phyloP scores from a whole-genome alignment of 306 rosid species.

The Chamaecrista fasciculata region DNA sequence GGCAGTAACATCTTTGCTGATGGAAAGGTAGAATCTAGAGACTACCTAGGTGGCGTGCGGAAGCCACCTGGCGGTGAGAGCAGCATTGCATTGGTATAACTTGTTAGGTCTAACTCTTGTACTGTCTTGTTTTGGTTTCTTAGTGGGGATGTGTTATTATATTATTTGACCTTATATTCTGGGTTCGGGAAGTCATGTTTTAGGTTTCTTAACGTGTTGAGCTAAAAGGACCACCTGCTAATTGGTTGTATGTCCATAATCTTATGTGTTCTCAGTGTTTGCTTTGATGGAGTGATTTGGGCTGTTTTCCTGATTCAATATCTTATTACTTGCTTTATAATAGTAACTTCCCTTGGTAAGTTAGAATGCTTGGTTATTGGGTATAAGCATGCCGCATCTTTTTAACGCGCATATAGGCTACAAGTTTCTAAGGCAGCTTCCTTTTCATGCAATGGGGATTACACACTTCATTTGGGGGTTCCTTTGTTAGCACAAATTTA shows the following conservation, averaged over 20 bases:
- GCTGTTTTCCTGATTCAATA: constrained; percentile 32
- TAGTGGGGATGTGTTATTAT: constrained; percentile 64
- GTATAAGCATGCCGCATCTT: neutral
- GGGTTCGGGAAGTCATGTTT: constrained; percentile 65
- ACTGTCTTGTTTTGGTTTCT: constrained; percentile 52
- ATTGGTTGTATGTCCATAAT: constrained; percentile 86
- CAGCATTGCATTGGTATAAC: constrained; percentile 94
- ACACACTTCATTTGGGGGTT: neutral
- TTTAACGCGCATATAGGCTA: neutral
- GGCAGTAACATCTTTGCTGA: constrained; percentile 97
- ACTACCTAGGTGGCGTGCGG: constrained; percentile 93
- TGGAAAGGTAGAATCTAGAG: constrained; percentile 91
- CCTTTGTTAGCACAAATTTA: neutral
- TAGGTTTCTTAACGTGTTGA: constrained; percentile 65
- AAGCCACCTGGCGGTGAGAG: constrained; percentile 99
- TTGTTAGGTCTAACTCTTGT: constrained; percentile 69
- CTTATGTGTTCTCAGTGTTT: constrained; percentile 36
- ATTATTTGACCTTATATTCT: constrained; percentile 70
- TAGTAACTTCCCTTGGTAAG: neutral
- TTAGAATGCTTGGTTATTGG: neutral
- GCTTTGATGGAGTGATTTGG: constrained; percentile 43
- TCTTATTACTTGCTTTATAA: neutral
- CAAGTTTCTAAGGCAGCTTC: too few species aligned
- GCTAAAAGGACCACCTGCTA: constrained; percentile 64
- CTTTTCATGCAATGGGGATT: too few species aligned